These are phyloP conservation scores for Jatropha multifida DNA, from an alignment of 441 rosid genomes.

Conservation along the genomic window DNA sequence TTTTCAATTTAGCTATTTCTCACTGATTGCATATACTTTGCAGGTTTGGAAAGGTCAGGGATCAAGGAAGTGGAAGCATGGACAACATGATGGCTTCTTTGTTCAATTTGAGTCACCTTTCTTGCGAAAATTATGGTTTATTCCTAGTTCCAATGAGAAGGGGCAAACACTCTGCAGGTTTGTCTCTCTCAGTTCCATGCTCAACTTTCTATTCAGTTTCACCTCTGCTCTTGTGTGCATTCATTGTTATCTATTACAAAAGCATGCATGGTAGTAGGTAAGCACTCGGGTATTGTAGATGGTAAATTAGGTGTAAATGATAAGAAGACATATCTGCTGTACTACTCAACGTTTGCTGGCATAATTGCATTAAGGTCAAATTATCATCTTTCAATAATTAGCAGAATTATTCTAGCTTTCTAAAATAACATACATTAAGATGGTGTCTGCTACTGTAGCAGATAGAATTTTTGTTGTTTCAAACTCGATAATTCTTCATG, in stretches of 20 bases:
- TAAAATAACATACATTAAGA: background rate
- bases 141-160: slow-evolving; percentile 73
- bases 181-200: slow-evolving; percentile 5
- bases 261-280: background rate
- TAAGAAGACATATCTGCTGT: background rate
- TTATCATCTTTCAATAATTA: background rate
- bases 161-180: slow-evolving; percentile 88
- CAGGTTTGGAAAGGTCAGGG: slow-evolving; percentile 99
- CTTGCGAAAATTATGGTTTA: slow-evolving; percentile 77
- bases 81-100: slow-evolving; percentile 88
- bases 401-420: background rate
- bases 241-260: no score
- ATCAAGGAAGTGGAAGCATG: slow-evolving; percentile 94
- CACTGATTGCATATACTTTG: slow-evolving; percentile 19
- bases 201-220: background rate
- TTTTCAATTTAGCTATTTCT: slow-evolving; percentile 5
- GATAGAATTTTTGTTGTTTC: background rate
- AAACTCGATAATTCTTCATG: background rate
- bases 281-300: no score
- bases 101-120: slow-evolving; percentile 80
- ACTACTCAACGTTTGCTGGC: background rate
- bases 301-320: no score
- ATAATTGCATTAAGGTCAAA: background rate
- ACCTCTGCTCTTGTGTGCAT: background rate
- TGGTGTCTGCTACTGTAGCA: slow-evolving; percentile 2